phyloP scores from a whole-genome alignment of 2,329 filamentous ascomycete species.

The Aspergillus sojae region DNA sequence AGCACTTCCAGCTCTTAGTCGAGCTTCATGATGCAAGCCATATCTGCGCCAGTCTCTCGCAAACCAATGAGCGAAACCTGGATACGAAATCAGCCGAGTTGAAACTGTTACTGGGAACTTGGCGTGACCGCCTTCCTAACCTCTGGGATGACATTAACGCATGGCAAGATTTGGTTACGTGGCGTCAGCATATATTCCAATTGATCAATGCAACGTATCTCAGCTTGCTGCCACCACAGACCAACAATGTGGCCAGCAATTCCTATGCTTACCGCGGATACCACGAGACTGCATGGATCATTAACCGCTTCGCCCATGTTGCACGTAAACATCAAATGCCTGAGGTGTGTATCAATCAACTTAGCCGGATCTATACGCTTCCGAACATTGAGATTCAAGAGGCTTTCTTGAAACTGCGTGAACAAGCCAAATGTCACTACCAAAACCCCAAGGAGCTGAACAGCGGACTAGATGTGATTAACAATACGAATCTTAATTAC shows the following conservation, averaged over 20 bases:
- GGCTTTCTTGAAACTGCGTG: slow-evolving; percentile 95
- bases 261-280: slow-evolving; percentile 97
- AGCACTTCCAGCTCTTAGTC: slow-evolving; percentile 97
- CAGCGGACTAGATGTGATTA: slow-evolving; percentile 94
- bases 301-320: slow-evolving; percentile 97
- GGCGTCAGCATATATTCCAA: slow-evolving; percentile 98
- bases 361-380: slow-evolving; percentile 96
- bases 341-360: slow-evolving; percentile 94
- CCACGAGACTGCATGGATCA: slow-evolving; percentile 99
- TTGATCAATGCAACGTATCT: slow-evolving; percentile 96
- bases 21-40: slow-evolving; percentile 97
- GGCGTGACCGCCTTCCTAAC: slow-evolving; percentile 93
- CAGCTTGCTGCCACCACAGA: slow-evolving; percentile 75
- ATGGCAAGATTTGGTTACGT: slow-evolving; percentile 99
- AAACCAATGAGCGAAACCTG: slow-evolving; percentile 81
- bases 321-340: slow-evolving; percentile 95
- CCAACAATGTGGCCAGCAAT: slow-evolving; percentile 80
- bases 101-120: slow-evolving; percentile 89
- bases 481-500: slow-evolving; percentile 99
- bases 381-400: slow-evolving; percentile 99
- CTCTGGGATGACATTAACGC: slow-evolving; percentile 99
- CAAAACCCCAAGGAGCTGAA: slow-evolving; percentile 91
- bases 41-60: slow-evolving; percentile 86
- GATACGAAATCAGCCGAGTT: slow-evolving; percentile 95
- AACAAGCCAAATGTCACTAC: slow-evolving; percentile 98